phyloP scores from a whole-genome alignment of 2,329 filamentous ascomycete species.

The Cladosporium sp. region DNA sequence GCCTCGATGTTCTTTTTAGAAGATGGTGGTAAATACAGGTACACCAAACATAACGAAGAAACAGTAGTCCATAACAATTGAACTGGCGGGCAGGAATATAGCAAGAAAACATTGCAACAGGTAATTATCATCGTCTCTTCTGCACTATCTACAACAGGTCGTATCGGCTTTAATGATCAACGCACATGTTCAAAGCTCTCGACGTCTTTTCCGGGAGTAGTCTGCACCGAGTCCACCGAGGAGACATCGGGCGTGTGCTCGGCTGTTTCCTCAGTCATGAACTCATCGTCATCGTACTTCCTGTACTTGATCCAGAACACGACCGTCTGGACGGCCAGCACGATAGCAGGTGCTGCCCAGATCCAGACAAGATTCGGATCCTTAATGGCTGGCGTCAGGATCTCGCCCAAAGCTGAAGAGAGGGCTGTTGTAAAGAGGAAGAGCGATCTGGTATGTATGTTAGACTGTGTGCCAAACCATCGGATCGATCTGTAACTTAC shows the following conservation, averaged over 20 bases:
- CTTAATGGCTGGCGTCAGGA: constrained; percentile 45
- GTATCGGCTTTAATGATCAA: neutral
- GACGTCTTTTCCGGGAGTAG: neutral
- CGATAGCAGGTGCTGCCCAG: constrained; percentile 38
- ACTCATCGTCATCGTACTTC: constrained; percentile 38
- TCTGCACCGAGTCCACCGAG: neutral
- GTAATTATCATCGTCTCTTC: too few species aligned
- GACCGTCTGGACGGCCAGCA: constrained; percentile 48
- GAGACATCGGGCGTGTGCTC: neutral
- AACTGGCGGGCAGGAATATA: too few species aligned
- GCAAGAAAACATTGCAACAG: too few species aligned
- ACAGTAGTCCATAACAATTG: too few species aligned
- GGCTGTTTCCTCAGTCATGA: constrained; percentile 23
- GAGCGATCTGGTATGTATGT: constrained; percentile 30
- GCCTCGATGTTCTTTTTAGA: too few species aligned
- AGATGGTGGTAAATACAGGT: too few species aligned
- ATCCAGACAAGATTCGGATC: constrained; percentile 51
- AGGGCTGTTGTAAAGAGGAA: constrained; percentile 45
- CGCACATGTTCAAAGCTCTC: neutral
- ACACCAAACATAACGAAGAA: too few species aligned
- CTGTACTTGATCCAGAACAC: constrained; percentile 51
- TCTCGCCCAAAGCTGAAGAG: constrained; percentile 43
- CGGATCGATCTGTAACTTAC: neutral
- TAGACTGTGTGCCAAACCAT: neutral
- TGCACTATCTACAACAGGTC: neutral